Base-by-base conservation (phyloP, 1,139 yeast genomes). In the Zygosaccharomyces pseudobailii region DNA sequence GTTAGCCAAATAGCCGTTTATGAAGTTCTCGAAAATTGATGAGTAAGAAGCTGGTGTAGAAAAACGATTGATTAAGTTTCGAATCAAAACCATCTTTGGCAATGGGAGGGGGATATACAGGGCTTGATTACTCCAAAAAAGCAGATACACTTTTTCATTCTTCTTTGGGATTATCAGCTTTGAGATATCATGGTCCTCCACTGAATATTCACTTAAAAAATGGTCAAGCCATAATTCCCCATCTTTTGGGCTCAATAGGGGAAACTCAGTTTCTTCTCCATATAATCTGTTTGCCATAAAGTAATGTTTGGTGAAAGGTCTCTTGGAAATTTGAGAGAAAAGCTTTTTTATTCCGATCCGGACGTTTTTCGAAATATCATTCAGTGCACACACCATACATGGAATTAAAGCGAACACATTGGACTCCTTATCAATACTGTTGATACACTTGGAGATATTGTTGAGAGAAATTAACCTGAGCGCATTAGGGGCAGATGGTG, bases 201-300 rank as follows among this genome's bases (percentile, higher is more conserved):
- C 65, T 32, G 69, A 61, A 47, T 75, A 71, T 43, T 74, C 77
- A 8, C 71, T 66, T 40, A 71, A 58, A 39, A 86, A 65, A n/a
- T 71, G 63, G 2, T 69, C 66, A 23, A 80, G 55, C 61, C 89
- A 68, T 8, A 59, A 56, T 34, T 71, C 67, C 4, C 82, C 80
- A 61, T 87, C 95, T 45, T 79, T 77, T 42, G 89, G 84, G 32
- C 84, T 71, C 32, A 88, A 71, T 58, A 84, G 73, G 22, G 84
- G 79, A 42, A 73, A 74, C 52, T 65, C 70, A 45, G 67, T 75
- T 25, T 64, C 72, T 1, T 68, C 61, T 9, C 82, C 85, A 55
- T 76, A 80, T 9, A 80, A 63, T 31, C 69, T 62, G 49, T 68
- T 65, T 5, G 67, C 64, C 45, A 75, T 57, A 46, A 74, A 66